Conservation (phyloP, 1,284 basidiomycete genomes). For the Phlebopus sp. region DNA sequence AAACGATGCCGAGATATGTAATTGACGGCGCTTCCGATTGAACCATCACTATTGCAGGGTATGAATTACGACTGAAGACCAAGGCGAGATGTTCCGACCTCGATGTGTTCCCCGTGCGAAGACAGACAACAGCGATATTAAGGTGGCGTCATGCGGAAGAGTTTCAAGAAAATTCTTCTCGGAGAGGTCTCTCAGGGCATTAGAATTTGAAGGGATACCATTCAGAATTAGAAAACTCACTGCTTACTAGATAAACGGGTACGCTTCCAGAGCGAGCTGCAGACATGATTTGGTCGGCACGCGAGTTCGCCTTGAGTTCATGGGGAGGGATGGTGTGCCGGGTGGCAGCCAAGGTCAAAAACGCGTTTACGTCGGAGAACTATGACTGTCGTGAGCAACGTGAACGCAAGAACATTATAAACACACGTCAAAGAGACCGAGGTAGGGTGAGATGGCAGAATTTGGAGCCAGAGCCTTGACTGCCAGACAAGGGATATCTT, state of each 20-base stretch:
- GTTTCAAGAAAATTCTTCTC: constrained; percentile 75
- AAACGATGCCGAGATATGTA: constrained; percentile 54
- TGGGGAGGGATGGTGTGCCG: constrained; percentile 62
- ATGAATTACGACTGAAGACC: constrained; percentile 8
- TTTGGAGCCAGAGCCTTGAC: constrained; percentile 43
- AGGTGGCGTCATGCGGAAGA: constrained; percentile 57
- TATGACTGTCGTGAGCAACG: constrained; percentile 29
- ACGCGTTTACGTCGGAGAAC: constrained; percentile 82
- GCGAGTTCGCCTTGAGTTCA: constrained; percentile 54
- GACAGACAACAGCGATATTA: constrained; percentile 59
- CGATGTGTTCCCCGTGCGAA: constrained; percentile 71
- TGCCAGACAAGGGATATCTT: constrained; percentile 61
- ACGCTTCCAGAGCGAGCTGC: constrained; percentile 71
- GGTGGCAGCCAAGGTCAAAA: constrained; percentile 74
- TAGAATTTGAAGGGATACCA: not conserved
- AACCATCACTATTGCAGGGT: constrained; percentile 45
- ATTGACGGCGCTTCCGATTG: constrained; percentile 37
- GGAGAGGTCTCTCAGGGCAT: constrained; percentile 55
- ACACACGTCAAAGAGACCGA: constrained; percentile 74
- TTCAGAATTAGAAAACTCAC: constrained; percentile 43
- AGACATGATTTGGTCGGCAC: constrained; percentile 62
- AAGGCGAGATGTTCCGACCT: constrained; percentile 38
- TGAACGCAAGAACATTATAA: not conserved
- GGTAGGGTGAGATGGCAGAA: constrained; percentile 36
- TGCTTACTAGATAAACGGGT: constrained; percentile 70